Conservation (phyloP, 345 rosid species). For the Hibiscus trionum region DNA sequence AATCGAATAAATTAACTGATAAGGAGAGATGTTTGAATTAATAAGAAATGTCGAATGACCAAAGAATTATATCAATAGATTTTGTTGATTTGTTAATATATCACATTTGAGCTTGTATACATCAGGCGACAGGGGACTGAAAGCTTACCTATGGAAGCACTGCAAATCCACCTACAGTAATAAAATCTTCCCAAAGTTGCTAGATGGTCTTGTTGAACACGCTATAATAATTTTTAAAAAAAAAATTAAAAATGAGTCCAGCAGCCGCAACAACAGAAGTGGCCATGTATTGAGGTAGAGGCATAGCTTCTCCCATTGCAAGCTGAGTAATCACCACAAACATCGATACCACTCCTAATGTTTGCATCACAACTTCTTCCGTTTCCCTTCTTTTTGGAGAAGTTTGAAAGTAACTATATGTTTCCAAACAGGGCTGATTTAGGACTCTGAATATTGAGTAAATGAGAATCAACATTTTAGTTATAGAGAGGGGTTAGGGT, state of each 20-base stretch:
- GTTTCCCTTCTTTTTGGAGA: constrained; percentile 71
- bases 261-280: constrained; percentile 45
- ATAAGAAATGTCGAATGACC: background rate
- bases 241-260: constrained; percentile 56
- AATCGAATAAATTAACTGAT: background rate
- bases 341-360: constrained; percentile 62
- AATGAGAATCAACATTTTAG: no score
- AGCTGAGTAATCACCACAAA: constrained; percentile 65
- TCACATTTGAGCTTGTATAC: background rate
- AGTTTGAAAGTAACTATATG: constrained; percentile 76
- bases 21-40: constrained; percentile 1
- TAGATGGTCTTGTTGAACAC: constrained; percentile 44
- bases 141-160: constrained; percentile 68
- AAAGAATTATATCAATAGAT: background rate
- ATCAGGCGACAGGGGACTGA: constrained; percentile 5
- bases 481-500: no score
- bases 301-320: constrained; percentile 80
- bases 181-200: constrained; percentile 81
- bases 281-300: constrained; percentile 41
- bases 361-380: constrained; percentile 70
- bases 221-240: constrained; percentile 44
- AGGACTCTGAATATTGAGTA: no score
- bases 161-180: constrained; percentile 63
- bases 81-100: background rate
- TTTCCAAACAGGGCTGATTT: constrained; percentile 37